Conservation (phyloP, 352 stramenopile species). For the Phytophthora palmivora region DNA sequence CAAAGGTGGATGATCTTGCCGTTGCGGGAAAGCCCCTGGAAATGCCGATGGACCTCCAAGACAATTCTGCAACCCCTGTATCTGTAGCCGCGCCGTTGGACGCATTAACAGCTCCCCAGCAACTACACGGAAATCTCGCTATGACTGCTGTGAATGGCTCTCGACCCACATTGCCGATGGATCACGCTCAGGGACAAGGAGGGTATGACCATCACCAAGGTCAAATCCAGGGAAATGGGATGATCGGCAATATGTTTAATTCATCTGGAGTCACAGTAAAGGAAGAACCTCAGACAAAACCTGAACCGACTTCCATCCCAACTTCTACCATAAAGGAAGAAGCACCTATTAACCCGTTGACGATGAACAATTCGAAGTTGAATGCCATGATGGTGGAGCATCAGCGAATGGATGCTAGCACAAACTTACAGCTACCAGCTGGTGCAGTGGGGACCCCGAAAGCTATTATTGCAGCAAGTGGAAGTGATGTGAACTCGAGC, state of each 20-base stretch:
- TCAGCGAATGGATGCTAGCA: conserved; percentile 69
- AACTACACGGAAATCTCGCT: conserved; percentile 4
- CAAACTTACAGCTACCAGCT: conserved; percentile 37
- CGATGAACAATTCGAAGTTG: conserved; percentile 88
- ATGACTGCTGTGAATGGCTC: conserved; percentile 14
- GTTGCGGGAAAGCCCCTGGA: conserved; percentile 54
- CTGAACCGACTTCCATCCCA: conserved; percentile 7
- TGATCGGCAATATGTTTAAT: conserved; percentile 5
- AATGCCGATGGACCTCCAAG: conserved; percentile 70
- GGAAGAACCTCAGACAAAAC: conserved; percentile 31
- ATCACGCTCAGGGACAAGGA: conserved; percentile 24
- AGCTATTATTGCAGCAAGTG: conserved; percentile 32
- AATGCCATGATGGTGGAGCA: conserved; percentile 89
- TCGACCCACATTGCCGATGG: conserved; percentile 13
- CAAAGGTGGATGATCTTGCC: conserved; percentile 32
- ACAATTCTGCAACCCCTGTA: conserved; percentile 31
- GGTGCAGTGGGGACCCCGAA: conserved; percentile 43
- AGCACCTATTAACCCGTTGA: conserved; percentile 62
- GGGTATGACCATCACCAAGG: conserved; percentile 7
- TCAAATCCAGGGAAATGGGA: conserved; percentile 14
- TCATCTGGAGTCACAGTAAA: conserved; percentile 23
- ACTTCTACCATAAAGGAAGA: conserved; percentile 37
- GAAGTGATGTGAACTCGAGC: conserved; percentile 15
- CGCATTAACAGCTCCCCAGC: conserved; percentile 22
- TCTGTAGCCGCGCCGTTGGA: conserved; percentile 32